A percentile compares a stretch with the other conserved stretches of the same genome.
These are phyloP conservation scores for Ambrosia hybrid DNA, from an alignment of 140 eudicot species.

Conservation along the genomic window DNA sequence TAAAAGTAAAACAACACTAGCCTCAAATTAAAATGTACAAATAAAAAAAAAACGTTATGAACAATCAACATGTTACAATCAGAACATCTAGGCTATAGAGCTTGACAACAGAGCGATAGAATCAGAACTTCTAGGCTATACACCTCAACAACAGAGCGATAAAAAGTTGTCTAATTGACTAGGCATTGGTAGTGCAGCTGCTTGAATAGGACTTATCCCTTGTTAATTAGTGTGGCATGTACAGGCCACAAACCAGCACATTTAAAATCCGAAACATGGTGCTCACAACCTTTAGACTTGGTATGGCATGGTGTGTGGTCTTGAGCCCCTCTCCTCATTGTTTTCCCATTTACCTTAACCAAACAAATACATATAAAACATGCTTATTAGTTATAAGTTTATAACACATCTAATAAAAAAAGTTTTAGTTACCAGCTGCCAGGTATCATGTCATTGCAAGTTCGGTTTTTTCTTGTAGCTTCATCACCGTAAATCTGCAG, in stretches of 20 bases:
- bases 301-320: neutral
- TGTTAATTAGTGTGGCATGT: neutral
- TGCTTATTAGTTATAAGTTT: neutral
- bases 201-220: too few species aligned
- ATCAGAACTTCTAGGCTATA: too few species aligned
- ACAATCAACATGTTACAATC: too few species aligned
- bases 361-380: neutral
- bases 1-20: too few species aligned
- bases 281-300: neutral
- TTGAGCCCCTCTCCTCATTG: conserved; percentile 9
- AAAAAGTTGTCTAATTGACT: too few species aligned
- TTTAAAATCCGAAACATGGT: conserved; percentile 1
- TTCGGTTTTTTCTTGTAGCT: neutral
- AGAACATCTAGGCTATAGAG: too few species aligned
- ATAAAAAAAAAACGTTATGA: too few species aligned
- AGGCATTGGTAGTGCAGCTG: too few species aligned
- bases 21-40: too few species aligned
- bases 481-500: neutral
- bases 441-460: neutral
- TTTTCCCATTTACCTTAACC: conserved; percentile 14
- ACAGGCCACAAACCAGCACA: conserved; percentile 18
- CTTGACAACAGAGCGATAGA: too few species aligned
- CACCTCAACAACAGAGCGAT: too few species aligned
- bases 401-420: neutral
- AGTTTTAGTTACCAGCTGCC: neutral